phyloP scores from a whole-genome alignment of 345 rosid species.

The Citrus inodora region DNA sequence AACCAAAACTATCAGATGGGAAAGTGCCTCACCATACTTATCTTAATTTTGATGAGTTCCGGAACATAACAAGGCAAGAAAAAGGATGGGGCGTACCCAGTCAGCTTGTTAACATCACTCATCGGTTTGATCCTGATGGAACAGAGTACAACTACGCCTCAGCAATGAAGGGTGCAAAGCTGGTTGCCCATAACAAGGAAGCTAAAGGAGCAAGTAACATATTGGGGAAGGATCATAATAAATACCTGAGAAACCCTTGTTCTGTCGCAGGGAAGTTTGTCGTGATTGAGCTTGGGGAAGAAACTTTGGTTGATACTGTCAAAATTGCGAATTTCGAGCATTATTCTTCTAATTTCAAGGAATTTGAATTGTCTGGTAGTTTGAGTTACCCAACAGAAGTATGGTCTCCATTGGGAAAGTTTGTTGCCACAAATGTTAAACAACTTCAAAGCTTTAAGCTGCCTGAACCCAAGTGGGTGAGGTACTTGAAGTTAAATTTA shows the following conservation, averaged over 20 bases:
- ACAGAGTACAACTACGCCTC: conserved; percentile 85
- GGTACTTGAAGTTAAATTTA: conserved; percentile 74
- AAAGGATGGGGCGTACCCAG: conserved; percentile 36
- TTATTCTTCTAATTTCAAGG: conserved; percentile 82
- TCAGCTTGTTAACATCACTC: conserved; percentile 58
- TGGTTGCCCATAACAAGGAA: conserved; percentile 82
- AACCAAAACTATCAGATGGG: conserved; percentile 17
- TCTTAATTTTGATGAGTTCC: conserved; percentile 64
- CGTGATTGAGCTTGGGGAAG: conserved; percentile 80
- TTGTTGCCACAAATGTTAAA: conserved; percentile 68
- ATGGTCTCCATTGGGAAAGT: conserved; percentile 63
- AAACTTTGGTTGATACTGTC: conserved; percentile 83
- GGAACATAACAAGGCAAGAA: conserved; percentile 40
- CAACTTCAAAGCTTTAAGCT: conserved; percentile 73
- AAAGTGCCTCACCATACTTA: conserved; percentile 37
- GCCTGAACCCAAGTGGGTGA: conserved; percentile 83
- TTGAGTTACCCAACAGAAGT: conserved; percentile 67
- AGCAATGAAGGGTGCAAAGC: conserved; percentile 77
- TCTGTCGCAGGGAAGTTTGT: conserved; percentile 70
- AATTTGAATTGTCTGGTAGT: conserved; percentile 74
- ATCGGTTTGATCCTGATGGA: conserved; percentile 83
- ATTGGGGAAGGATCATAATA: conserved; percentile 73
- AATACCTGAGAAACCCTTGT: conserved; percentile 85
- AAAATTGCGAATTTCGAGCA: conserved; percentile 89
- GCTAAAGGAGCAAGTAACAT: conserved; percentile 89